Percentiles rank a stretch among this genome's conserved stretches.
phyloP scores from a whole-genome alignment of 2,329 filamentous ascomycete genomes.

The Epichloe bromicola region DNA sequence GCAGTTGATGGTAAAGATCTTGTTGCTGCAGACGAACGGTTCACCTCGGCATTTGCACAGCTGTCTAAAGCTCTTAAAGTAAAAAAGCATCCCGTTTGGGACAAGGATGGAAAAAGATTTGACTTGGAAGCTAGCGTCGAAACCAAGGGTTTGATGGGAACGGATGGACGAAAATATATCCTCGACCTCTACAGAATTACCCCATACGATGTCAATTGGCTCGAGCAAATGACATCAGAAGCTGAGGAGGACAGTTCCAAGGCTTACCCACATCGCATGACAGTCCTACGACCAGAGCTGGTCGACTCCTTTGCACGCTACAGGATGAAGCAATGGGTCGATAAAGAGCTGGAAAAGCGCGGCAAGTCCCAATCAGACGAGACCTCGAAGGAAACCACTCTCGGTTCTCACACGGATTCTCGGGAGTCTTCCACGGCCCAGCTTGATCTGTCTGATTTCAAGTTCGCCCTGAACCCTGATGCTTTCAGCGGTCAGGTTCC shows the following conservation, averaged over 20 bases:
- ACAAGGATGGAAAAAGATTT: conserved; percentile 83
- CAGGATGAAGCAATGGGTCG: conserved; percentile 83
- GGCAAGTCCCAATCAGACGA: conserved; percentile 23
- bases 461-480: conserved; percentile 84
- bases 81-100: conserved; percentile 97
- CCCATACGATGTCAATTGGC: conserved; percentile 79
- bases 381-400: conserved; percentile 21
- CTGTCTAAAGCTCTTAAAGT: conserved; percentile 82
- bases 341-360: conserved; percentile 58
- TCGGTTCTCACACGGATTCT: conserved; percentile 24
- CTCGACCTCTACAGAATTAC: conserved; percentile 92
- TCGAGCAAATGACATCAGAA: conserved; percentile 56
- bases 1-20: conserved; percentile 95
- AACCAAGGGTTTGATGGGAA: conserved; percentile 94
- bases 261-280: conserved; percentile 90
- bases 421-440: conserved; percentile 34
- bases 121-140: conserved; percentile 93
- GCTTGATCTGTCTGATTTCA: conserved; percentile 78
- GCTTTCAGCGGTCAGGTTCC: conserved; percentile 87
- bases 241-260: conserved; percentile 28
- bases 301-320: conserved; percentile 73
- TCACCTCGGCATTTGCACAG: conserved; percentile 73
- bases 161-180: conserved; percentile 94
- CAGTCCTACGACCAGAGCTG: conserved; percentile 79
- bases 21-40: conserved; percentile 79